These are phyloP conservation scores for Diacronema lutheri DNA, from an alignment of 78 protist species.

Conservation along the genomic window DNA sequence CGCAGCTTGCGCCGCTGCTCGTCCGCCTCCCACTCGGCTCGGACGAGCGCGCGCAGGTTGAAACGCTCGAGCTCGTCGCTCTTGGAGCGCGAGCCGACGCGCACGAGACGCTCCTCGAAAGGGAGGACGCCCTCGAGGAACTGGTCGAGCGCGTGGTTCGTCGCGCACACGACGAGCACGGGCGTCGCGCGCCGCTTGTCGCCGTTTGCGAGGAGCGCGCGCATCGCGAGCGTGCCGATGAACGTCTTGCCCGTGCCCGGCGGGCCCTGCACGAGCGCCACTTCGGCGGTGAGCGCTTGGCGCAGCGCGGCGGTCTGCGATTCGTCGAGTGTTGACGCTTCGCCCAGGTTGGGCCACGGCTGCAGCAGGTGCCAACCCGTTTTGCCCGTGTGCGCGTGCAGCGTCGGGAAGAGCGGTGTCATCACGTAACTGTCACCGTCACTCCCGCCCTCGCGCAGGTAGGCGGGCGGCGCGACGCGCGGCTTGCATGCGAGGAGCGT, in stretches of 20 bases:
- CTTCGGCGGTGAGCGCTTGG: not conserved
- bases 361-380: not conserved
- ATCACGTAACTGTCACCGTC: not conserved
- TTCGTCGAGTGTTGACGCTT: not conserved
- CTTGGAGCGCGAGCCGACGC: slow-evolving; percentile 54
- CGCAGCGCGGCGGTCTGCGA: slow-evolving; percentile 18
- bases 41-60: slow-evolving; percentile 1
- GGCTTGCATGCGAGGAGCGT: not conserved
- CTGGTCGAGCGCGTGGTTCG: slow-evolving; percentile 90
- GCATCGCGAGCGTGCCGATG: not conserved
- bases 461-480: not conserved
- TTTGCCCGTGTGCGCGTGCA: not conserved
- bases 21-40: too few relatives aligned
- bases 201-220: not conserved
- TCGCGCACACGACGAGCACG: slow-evolving; percentile 46
- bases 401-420: not conserved
- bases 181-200: not conserved
- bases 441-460: not conserved
- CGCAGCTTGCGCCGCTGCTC: too few relatives aligned
- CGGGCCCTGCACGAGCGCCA: slow-evolving; percentile 28
- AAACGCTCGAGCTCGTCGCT: not conserved
- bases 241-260: slow-evolving; percentile 31
- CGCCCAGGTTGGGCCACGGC: not conserved
- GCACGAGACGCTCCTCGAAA: slow-evolving; percentile 38
- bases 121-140: slow-evolving; percentile 55